A percentile compares a stretch with the other conserved stretches of the same genome.
These are phyloP conservation scores for Lentinula detonsa DNA, from an alignment of 768 basidiomycete species.

Conservation along the genomic window DNA sequence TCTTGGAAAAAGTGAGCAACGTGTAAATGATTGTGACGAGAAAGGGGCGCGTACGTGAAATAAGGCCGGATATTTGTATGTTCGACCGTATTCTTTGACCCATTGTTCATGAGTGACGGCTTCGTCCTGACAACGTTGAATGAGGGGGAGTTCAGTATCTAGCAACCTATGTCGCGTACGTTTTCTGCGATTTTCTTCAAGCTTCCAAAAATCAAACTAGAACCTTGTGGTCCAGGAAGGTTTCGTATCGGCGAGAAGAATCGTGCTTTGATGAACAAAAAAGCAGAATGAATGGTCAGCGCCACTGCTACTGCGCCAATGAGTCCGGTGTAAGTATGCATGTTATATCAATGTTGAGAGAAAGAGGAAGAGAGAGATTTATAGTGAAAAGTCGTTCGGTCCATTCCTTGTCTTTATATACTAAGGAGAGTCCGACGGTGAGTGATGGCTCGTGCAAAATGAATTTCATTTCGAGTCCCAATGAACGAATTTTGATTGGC, in stretches of 20 bases:
- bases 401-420: too few relatives aligned
- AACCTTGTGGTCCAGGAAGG: conserved; percentile 29
- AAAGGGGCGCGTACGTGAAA: conserved; percentile 22
- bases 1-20: conserved; percentile 10
- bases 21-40: background rate
- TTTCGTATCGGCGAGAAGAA: conserved; percentile 14
- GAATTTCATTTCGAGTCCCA: too few relatives aligned
- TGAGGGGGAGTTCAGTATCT: background rate
- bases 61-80: conserved; percentile 23
- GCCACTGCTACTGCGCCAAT: background rate
- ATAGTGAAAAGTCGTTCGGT: too few relatives aligned
- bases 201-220: conserved; percentile 28
- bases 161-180: conserved; percentile 9
- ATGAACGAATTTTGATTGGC: too few relatives aligned
- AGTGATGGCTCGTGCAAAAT: too few relatives aligned
- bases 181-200: conserved; percentile 18
- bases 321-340: background rate
- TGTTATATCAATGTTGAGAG: background rate
- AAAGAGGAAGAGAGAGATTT: background rate
- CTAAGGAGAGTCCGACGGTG: too few relatives aligned
- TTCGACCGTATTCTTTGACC: conserved; percentile 29
- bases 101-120: conserved; percentile 22
- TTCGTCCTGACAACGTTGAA: conserved; percentile 8
- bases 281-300: background rate
- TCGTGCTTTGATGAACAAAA: background rate